Evolutionary conservation across 2,329 filamentous ascomycete species (phyloP).

Genomic region (Dothideomycetes sp.): DNA sequence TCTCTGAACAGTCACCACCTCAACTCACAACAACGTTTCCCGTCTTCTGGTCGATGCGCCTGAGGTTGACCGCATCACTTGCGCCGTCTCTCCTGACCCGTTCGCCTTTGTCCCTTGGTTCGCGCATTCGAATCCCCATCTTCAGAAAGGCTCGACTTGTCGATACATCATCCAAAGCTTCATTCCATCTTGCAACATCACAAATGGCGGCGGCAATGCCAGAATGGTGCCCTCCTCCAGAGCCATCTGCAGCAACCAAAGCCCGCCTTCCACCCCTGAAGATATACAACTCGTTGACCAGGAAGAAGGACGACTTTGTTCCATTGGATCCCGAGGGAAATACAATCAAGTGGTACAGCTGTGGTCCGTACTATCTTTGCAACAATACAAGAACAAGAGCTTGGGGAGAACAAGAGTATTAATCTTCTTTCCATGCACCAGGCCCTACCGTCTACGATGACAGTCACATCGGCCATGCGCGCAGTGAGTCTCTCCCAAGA

Average conservation of each 20-base stretch:
- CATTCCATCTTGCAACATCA: constrained; percentile 14
- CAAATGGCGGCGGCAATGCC: constrained; percentile 16
- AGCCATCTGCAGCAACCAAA: constrained; percentile 22
- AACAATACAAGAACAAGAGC: background rate
- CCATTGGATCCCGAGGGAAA: constrained; percentile 58
- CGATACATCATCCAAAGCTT: constrained; percentile 12
- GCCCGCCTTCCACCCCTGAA: constrained; percentile 49
- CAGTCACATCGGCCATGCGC: constrained; percentile 30
- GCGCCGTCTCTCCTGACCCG: background rate
- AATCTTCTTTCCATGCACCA: background rate
- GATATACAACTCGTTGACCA: constrained; percentile 73
- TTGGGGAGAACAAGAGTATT: no score
- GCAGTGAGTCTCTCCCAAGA: background rate
- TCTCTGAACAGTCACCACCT: background rate
- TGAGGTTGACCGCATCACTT: background rate
- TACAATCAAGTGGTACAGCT: constrained; percentile 78
- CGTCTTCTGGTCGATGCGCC: background rate
- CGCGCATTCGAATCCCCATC: background rate
- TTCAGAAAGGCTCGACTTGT: constrained; percentile 1
- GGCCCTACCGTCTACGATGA: constrained; percentile 61
- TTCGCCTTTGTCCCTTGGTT: background rate
- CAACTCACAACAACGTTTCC: background rate
- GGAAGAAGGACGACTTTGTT: constrained; percentile 63
- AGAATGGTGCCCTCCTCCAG: constrained; percentile 27
- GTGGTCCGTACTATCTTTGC: constrained; percentile 49